A percentile compares a stretch with the other conserved stretches of the same genome.
These are phyloP conservation scores for Globisporangium echinulatum DNA, from an alignment of 352 stramenopile genomes.

Conservation along the genomic window DNA sequence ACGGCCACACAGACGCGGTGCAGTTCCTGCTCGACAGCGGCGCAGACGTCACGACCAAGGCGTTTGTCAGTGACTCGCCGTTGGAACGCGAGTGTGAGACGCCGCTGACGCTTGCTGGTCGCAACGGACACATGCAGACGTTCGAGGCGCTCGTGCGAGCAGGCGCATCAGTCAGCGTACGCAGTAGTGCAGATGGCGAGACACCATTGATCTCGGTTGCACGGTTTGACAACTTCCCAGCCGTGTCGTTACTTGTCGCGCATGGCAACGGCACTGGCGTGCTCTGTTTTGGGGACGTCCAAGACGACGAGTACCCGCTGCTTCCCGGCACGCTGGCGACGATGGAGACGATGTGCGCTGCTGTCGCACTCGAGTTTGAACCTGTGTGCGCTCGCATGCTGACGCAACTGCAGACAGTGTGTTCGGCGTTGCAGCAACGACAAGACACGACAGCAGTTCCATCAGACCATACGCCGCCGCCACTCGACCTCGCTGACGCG, in stretches of 20 bases:
- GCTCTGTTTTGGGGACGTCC: neutral
- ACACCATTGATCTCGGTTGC: neutral
- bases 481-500: no score
- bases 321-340: neutral
- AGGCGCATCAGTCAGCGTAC: neutral
- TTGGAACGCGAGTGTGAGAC: neutral
- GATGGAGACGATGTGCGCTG: neutral
- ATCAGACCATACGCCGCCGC: no score
- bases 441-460: no score
- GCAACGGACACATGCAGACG: neutral
- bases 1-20: neutral
- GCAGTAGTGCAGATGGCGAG: neutral
- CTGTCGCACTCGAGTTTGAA: neutral
- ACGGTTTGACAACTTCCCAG: neutral
- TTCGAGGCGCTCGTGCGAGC: neutral
- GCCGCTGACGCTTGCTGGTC: neutral
- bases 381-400: neutral
- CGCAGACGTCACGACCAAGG: neutral
- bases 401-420: neutral
- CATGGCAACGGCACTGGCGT: neutral
- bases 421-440: neutral
- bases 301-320: neutral
- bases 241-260: neutral
- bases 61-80: neutral
- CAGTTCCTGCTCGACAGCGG: neutral